Evolutionary conservation across 2,329 filamentous ascomycete genomes (phyloP), one percentile per base, ranked within the genome.

Genomic region (Cryphonectria japonica): DNA sequence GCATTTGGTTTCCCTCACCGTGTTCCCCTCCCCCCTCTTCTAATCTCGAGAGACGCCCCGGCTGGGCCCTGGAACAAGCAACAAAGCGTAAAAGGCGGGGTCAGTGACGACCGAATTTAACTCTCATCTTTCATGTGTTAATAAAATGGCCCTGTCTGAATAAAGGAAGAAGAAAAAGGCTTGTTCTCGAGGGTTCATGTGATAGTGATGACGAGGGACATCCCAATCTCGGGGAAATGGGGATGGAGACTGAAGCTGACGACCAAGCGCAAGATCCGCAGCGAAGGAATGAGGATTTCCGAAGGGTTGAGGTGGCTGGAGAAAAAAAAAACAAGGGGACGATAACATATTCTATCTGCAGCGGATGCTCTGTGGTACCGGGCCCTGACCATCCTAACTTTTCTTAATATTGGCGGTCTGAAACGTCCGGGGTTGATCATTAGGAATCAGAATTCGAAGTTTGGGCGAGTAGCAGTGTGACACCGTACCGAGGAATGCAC

Each of bases 361-460:
- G 14, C 26, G 34, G 54, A 26, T 16, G 6, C 11, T 26, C 26
- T 32, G 54, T 32, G 54, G 54, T 32, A 32, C 54, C 29, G 29
- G 54, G 46, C 46, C 29, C 29, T 59, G 54, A 32, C 26, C 54
- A 59, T 59, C 54, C 54, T 14, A 59, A 59, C 26, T 26, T 26
- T 26, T 59, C 26, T 59, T 59, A 14, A 59, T 29, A 59, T 13
- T 59, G 29, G 54, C 54, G 54, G 54, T 59, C 54, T 59, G 54
- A 59, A 59, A 59, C 54, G 29, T 29, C 13, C 46, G 3, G 54
- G 54, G 54, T 59, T 32, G 54, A 16, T 19, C 14, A 8, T 34
- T 59, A 29, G 52, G n/a, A 32, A 29, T 32, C 52, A 57, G 11
- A n/a, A 9, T 3, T n/a, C 22, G 22, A 11, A n/a, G 46, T 50